Conservation (phyloP, 768 basidiomycete species). For the Psilocybe subaeruginosa region DNA sequence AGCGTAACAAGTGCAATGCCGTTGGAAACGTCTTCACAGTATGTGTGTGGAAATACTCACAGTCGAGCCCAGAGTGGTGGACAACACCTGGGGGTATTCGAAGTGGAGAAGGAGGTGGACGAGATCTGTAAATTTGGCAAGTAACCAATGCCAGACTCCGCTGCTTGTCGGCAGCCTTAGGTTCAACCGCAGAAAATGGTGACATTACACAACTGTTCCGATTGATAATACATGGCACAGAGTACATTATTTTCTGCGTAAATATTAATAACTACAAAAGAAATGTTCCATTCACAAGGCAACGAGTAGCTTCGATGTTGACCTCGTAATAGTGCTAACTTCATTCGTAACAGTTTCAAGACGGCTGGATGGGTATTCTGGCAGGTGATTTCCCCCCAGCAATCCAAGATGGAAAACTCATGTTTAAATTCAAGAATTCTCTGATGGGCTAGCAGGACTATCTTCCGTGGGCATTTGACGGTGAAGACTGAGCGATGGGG, state of each 20-base stretch:
- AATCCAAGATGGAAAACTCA: not conserved
- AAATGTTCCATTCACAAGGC: not conserved
- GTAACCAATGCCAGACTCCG: slow-evolving; percentile 22
- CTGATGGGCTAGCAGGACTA: not conserved
- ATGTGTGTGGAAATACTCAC: not conserved
- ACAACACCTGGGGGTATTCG: slow-evolving; percentile 4
- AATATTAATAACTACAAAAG: not conserved
- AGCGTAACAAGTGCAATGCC: slow-evolving; percentile 2
- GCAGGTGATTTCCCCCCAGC: not conserved
- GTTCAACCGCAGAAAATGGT: not conserved
- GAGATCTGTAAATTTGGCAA: slow-evolving; percentile 22
- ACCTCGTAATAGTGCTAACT: not conserved
- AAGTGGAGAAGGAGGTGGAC: slow-evolving; percentile 1
- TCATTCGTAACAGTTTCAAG: not conserved
- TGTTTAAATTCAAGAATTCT: not conserved
- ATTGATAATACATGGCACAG: not conserved
- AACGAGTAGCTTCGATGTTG: not conserved
- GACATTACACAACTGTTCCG: not conserved
- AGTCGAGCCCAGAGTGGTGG: slow-evolving; percentile 3
- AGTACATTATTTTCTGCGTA: not conserved
- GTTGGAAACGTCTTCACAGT: not conserved
- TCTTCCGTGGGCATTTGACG: slow-evolving; percentile 15
- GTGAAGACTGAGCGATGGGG: slow-evolving; percentile 23
- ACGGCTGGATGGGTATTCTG: too few relatives aligned
- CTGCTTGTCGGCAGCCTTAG: slow-evolving; percentile 22